Conservation (phyloP, 1,284 basidiomycete genomes). For the Chalciporus sp. region DNA sequence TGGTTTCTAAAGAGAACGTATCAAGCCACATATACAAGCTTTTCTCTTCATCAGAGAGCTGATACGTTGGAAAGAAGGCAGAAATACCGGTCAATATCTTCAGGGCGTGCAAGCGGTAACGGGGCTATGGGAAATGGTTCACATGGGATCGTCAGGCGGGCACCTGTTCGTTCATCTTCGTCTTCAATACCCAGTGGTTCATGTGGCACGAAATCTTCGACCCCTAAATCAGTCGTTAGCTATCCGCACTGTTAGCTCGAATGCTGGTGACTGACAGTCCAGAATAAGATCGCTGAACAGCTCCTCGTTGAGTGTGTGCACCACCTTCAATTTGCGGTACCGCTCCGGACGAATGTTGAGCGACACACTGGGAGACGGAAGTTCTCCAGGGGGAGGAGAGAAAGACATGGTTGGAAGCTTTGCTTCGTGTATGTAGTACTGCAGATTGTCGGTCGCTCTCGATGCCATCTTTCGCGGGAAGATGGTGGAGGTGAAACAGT, state of each 20-base stretch:
- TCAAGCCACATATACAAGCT: constrained; percentile 49
- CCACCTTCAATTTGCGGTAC: constrained; percentile 50
- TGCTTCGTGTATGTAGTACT: constrained; percentile 48
- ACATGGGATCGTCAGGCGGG: constrained; percentile 49
- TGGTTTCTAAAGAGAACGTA: constrained; percentile 55
- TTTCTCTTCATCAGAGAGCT: constrained; percentile 11
- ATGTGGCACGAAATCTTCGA: constrained; percentile 40
- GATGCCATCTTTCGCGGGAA: constrained; percentile 23
- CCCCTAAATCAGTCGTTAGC: constrained; percentile 33
- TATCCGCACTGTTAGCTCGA: not conserved
- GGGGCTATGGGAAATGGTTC: constrained; percentile 38
- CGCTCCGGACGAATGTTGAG: constrained; percentile 48
- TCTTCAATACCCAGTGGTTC: constrained; percentile 38
- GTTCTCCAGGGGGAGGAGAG: constrained; percentile 36
- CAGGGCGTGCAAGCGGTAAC: constrained; percentile 30
- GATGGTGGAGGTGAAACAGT: not conserved
- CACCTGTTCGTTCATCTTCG: constrained; percentile 42
- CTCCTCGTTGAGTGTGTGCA: constrained; percentile 38
- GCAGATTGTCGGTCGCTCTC: constrained; percentile 47
- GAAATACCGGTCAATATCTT: constrained; percentile 43
- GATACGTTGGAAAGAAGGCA: not conserved
- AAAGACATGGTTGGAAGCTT: constrained; percentile 50
- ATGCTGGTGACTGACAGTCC: constrained; percentile 37
- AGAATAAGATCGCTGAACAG: constrained; percentile 36
- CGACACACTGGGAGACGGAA: constrained; percentile 46